Conservation (phyloP, 2,329 filamentous ascomycete species). For the Neopestalotiopsis clavispora region DNA sequence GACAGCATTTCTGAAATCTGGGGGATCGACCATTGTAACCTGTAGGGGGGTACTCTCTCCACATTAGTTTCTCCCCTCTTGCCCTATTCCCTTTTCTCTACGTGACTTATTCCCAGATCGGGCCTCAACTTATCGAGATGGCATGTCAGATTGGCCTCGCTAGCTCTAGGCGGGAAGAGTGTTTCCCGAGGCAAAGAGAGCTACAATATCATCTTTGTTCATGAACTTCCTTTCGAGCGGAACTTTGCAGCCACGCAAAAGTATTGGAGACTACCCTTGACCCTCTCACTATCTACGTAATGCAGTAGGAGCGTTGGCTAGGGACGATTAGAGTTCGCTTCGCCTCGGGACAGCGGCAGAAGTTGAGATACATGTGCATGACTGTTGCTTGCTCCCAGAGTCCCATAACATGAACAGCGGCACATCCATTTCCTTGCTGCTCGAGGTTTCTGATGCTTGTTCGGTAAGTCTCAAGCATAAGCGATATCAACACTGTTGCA, state of each 20-base stretch:
- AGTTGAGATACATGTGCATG: neutral
- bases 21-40: neutral
- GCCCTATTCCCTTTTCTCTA: neutral
- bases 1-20: neutral
- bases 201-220: neutral
- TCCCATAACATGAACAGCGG: neutral
- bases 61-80: neutral
- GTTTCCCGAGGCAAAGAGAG: neutral
- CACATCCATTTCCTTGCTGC: neutral
- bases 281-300: neutral
- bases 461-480: slow-evolving; percentile 1
- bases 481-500: slow-evolving; percentile 2
- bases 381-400: neutral
- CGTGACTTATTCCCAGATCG: neutral
- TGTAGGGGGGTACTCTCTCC: neutral
- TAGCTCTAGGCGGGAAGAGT: neutral
- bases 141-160: neutral
- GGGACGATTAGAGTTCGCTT: slow-evolving; percentile 1
- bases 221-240: neutral
- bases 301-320: neutral
- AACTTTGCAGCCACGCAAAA: neutral
- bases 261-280: neutral
- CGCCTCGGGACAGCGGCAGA: slow-evolving; percentile 6
- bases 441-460: neutral
- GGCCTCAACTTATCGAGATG: neutral